These are phyloP conservation scores for Aspergillus bombycis DNA, from an alignment of 2,329 filamentous ascomycete genomes.

Conservation along the genomic window DNA sequence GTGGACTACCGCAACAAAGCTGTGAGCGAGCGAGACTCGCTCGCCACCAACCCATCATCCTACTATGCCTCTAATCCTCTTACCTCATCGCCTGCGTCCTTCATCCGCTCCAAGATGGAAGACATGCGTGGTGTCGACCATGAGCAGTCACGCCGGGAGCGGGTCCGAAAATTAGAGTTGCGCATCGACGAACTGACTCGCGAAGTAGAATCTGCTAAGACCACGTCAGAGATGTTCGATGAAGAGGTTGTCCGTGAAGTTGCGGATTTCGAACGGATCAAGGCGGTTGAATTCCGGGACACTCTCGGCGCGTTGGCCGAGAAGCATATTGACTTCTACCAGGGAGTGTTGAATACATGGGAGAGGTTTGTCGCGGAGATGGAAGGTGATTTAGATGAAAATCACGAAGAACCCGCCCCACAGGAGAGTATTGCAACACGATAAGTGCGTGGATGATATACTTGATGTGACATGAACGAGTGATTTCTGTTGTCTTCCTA, in stretches of 20 bases:
- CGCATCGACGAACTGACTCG: conserved; percentile 88
- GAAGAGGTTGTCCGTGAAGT: conserved; percentile 95
- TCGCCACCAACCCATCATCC: conserved; percentile 65
- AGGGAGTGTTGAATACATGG: conserved; percentile 78
- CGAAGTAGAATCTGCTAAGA: conserved; percentile 86
- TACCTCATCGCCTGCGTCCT: conserved; percentile 73
- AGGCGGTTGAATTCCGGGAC: conserved; percentile 86
- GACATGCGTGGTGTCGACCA: conserved; percentile 97
- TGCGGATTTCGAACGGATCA: conserved; percentile 93
- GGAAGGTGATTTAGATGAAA: conserved; percentile 62
- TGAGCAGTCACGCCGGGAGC: conserved; percentile 84
- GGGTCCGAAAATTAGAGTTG: conserved; percentile 85
- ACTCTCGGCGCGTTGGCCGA: conserved; percentile 83
- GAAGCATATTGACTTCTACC: conserved; percentile 85
- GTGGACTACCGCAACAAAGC: conserved; percentile 95
- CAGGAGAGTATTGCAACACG: conserved; percentile 21
- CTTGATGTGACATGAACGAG: conserved; percentile 2
- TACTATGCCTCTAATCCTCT: conserved; percentile 59
- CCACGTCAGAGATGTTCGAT: conserved; percentile 88
- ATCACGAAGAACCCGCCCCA: conserved; percentile 24
- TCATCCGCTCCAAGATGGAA: conserved; percentile 91
- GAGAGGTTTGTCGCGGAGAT: conserved; percentile 87
- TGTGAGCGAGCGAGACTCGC: conserved; percentile 79
- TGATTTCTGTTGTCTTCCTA: not conserved
- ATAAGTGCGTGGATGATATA: conserved; percentile 1